Percentiles rank a stretch among this genome's conserved stretches.
Conservation (phyloP, 805 yeast genomes). For the Teunomyces tritomae region DNA sequence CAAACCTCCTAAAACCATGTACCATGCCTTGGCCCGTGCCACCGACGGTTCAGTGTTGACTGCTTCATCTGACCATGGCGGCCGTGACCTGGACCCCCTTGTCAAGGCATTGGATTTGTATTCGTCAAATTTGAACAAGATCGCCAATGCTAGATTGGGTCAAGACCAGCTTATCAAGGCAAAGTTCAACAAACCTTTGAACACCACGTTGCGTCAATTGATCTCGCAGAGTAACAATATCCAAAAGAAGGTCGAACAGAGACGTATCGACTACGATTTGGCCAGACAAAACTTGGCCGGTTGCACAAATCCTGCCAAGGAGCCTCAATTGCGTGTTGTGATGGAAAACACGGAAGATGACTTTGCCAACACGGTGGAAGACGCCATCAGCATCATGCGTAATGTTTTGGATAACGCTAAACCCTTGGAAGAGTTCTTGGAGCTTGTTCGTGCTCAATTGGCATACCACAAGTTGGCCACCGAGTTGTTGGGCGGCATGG, state of each 20-base stretch:
- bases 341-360: conserved; percentile 87
- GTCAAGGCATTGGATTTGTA: conserved; percentile 63
- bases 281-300: conserved; percentile 51
- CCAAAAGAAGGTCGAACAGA: conserved; percentile 72
- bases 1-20: conserved; percentile 73
- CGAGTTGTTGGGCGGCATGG: conserved; percentile 61
- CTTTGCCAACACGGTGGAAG: conserved; percentile 86
- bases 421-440: conserved; percentile 64
- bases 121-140: conserved; percentile 66
- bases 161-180: conserved; percentile 74
- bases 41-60: conserved; percentile 52
- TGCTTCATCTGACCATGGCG: conserved; percentile 26
- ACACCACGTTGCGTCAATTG: conserved; percentile 58
- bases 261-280: conserved; percentile 75
- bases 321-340: conserved; percentile 69
- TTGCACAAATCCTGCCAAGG: conserved; percentile 48
- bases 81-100: conserved; percentile 46
- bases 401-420: conserved; percentile 70
- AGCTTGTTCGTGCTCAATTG: conserved; percentile 73
- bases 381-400: conserved; percentile 79
- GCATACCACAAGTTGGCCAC: conserved; percentile 76
- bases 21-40: conserved; percentile 79
- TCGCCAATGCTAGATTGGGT: conserved; percentile 78
- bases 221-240: conserved; percentile 64
- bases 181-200: conserved; percentile 66